Base-by-base conservation (phyloP, 129 eudicot genomes). In the Artemisia annua region DNA sequence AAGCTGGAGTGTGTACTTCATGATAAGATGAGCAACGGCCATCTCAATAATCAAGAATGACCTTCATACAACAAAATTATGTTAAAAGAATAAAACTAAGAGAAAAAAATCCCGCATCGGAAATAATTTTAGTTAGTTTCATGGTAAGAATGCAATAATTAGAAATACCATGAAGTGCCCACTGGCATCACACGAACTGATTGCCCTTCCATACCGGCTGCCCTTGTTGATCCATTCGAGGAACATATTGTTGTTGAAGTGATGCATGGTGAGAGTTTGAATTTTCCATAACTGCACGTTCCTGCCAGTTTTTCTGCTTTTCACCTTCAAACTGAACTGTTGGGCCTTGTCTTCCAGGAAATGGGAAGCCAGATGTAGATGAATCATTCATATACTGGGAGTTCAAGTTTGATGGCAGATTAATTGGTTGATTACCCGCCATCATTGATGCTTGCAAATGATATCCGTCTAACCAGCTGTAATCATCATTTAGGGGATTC, bases 331-430 rank as follows among this genome's bases (percentile, higher is more conserved):
- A 78, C 52, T 83, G 87, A 11, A 57, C 66, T 9, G 66, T 48
- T 17, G 81, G 50, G 5, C 51, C 74, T 62, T 82, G 92, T 66
- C 65, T 87, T 66, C 85, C 92, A 55, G 92, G 92, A 70, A 84
- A 81, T 5, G 87, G 92, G 61, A 84, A 81, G 60, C 66, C 66
- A 70, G 67, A 48, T 12, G 75, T 79, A 39, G 82, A 77, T 48
- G 81, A 79, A 57, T 63, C 75, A 75, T 66, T 82, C 12, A 66
- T 50, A 66, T 73, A 73, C 60, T 24, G 81, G 48, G 76, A 51
- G 49, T 35, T 67, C 20, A 75, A 57, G 75, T 78, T 75, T 10
- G 84, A 63, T 22, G 81, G 71, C 35, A 64, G 69, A 76, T 72
- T 30, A 15, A 43, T 16, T 2, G 63, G 62, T 16, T 64, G 79